Evolutionary conservation across 2,329 filamentous ascomycete species (phyloP).

Genomic region (Acarospora socialis): DNA sequence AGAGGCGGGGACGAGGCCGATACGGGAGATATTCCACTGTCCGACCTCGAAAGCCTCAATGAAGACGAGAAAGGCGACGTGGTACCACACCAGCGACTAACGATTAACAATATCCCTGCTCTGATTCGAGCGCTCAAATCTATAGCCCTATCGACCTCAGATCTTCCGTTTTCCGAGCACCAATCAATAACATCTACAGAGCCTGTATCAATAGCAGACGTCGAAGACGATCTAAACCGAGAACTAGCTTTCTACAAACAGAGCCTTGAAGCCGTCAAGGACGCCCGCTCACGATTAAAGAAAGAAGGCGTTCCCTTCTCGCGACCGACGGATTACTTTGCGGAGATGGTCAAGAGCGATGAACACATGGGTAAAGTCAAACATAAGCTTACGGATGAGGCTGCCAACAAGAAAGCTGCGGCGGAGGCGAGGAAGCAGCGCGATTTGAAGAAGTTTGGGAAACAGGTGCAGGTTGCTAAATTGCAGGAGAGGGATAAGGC

Average conservation of each 20-base stretch:
- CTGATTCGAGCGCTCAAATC: constrained; percentile 68
- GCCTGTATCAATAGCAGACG: constrained; percentile 61
- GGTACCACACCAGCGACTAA: constrained; percentile 79
- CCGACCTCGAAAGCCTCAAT: constrained; percentile 64
- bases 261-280: constrained; percentile 61
- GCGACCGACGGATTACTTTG: constrained; percentile 87
- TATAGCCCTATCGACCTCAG: constrained; percentile 54
- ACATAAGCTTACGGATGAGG: constrained; percentile 81
- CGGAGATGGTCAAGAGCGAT: constrained; percentile 97
- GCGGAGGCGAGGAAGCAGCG: constrained; percentile 82
- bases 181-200: constrained; percentile 58
- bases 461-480: constrained; percentile 93
- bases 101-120: constrained; percentile 91
- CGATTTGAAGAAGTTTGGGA: constrained; percentile 97
- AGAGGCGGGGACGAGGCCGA: constrained; percentile 57
- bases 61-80: constrained; percentile 77
- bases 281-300: constrained; percentile 59
- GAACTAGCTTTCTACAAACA: constrained; percentile 91
- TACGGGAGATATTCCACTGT: constrained; percentile 78
- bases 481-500: constrained; percentile 85
- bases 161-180: constrained; percentile 68
- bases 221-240: constrained; percentile 81
- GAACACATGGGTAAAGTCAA: constrained; percentile 97
- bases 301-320: constrained; percentile 77
- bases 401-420: constrained; percentile 79